phyloP scores from a whole-genome alignment of 257 asterid species.

The Knoxia roxburghii region DNA sequence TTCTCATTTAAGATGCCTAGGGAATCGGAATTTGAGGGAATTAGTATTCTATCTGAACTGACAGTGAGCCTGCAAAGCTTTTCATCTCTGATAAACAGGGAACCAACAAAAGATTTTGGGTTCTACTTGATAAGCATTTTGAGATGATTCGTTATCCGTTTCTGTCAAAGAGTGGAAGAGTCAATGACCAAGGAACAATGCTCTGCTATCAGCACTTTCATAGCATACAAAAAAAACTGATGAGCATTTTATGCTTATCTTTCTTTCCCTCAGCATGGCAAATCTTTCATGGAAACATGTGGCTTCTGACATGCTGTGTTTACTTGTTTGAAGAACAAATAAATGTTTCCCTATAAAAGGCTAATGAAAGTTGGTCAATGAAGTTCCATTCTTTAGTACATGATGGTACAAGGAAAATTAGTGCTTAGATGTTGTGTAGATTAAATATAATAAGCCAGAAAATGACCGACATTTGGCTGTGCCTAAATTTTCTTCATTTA shows the following conservation, averaged over 20 bases:
- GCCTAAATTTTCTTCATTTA: not conserved
- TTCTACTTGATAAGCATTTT: not conserved
- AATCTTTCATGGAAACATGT: not conserved
- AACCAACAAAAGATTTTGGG: not conserved
- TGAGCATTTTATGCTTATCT: not conserved
- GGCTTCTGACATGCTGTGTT: not conserved
- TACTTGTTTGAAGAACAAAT: not conserved
- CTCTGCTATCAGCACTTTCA: not conserved
- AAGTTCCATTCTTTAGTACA: not conserved
- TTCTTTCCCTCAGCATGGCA: not conserved
- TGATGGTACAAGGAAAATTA: not conserved
- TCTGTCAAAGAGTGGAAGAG: not conserved
- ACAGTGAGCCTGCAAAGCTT: not conserved
- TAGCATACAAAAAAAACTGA: not conserved
- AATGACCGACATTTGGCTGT: not conserved
- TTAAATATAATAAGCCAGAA: not conserved
- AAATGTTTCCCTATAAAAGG: too few species aligned
- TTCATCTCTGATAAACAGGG: too few species aligned
- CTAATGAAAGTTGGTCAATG: too few species aligned
- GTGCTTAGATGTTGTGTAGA: not conserved
- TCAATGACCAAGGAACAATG: not conserved
- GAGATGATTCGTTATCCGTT: not conserved
- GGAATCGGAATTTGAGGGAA: not conserved
- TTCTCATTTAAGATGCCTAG: not conserved
- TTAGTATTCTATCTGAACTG: not conserved